These are phyloP conservation scores for Tulasnella sp. DNA, from an alignment of 768 basidiomycete species.

Conservation along the genomic window DNA sequence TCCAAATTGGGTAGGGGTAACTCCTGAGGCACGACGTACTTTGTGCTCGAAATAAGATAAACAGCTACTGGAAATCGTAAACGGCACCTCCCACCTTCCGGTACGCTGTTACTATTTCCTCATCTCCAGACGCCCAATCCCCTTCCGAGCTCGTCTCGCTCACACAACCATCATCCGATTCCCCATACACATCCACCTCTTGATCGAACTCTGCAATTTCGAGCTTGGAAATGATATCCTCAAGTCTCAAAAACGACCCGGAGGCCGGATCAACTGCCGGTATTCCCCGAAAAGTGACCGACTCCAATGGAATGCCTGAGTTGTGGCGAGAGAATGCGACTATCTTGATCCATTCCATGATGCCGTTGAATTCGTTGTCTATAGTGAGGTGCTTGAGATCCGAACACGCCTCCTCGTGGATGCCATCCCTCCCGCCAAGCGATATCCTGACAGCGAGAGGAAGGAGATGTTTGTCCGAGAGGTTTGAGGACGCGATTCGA, in stretches of 20 bases:
- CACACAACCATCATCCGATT: background rate
- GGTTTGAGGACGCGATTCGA: background rate
- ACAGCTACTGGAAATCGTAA: too few species aligned
- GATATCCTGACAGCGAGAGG: background rate
- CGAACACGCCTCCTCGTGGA: background rate
- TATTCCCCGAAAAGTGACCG: background rate
- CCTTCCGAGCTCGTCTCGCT: background rate
- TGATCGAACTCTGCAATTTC: background rate
- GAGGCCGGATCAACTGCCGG: too few species aligned
- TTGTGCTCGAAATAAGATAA: background rate
- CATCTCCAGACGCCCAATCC: background rate
- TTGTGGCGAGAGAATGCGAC: background rate
- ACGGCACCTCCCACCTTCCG: background rate
- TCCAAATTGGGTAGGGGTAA: background rate
- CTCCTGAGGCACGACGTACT: too few species aligned
- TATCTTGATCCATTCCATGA: background rate
- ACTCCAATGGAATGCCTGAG: background rate
- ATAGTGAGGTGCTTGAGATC: slow-evolving; percentile 1
- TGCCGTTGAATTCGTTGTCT: background rate
- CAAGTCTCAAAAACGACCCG: background rate
- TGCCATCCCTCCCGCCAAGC: too few species aligned
- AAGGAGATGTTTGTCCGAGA: background rate
- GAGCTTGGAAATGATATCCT: background rate
- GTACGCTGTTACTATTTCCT: background rate
- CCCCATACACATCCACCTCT: background rate